A percentile compares a stretch with the other conserved stretches of the same genome.
Evolutionary conservation across 2,329 filamentous ascomycete species (phyloP).

Genomic region (Botrytis cinerea): DNA sequence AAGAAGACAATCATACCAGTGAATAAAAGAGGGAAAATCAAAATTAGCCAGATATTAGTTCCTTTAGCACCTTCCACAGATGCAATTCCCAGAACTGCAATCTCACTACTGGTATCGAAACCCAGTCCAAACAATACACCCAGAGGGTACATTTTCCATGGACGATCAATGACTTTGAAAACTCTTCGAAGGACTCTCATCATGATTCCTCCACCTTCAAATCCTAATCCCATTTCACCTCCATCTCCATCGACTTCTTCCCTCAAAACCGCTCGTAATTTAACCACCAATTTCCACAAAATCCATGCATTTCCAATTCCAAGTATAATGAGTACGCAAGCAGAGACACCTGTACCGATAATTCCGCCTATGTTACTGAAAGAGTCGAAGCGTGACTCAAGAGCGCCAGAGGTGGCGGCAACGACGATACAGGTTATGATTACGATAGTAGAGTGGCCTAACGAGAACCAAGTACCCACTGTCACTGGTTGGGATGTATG

Average conservation of each 20-base stretch:
- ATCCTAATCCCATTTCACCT: slow-evolving; percentile 52
- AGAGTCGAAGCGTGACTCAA: slow-evolving; percentile 76
- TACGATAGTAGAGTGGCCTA: slow-evolving; percentile 93
- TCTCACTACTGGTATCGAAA: slow-evolving; percentile 94
- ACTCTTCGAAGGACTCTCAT: slow-evolving; percentile 70
- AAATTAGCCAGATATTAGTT: slow-evolving; percentile 89
- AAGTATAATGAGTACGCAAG: slow-evolving; percentile 78
- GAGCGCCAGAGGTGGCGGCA: slow-evolving; percentile 82
- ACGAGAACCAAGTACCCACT: slow-evolving; percentile 90
- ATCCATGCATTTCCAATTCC: slow-evolving; percentile 87
- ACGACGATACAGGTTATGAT: slow-evolving; percentile 88
- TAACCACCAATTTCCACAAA: slow-evolving; percentile 71
- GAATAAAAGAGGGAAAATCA: slow-evolving; percentile 88
- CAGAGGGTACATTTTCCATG: slow-evolving; percentile 96
- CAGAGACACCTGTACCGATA: slow-evolving; percentile 84
- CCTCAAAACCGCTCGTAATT: slow-evolving; percentile 64
- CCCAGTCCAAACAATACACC: slow-evolving; percentile 88
- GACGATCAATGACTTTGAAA: slow-evolving; percentile 72
- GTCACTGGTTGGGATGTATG: slow-evolving; percentile 73
- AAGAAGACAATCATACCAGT: slow-evolving; percentile 58
- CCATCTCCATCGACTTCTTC: slow-evolving; percentile 35
- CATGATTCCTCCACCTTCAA: slow-evolving; percentile 77
- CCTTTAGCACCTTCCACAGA: slow-evolving; percentile 83
- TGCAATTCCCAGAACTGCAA: slow-evolving; percentile 87
- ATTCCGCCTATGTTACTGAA: slow-evolving; percentile 84